Base-by-base conservation (phyloP, 1,284 basidiomycete genomes). In the Malassezia globosa region DNA sequence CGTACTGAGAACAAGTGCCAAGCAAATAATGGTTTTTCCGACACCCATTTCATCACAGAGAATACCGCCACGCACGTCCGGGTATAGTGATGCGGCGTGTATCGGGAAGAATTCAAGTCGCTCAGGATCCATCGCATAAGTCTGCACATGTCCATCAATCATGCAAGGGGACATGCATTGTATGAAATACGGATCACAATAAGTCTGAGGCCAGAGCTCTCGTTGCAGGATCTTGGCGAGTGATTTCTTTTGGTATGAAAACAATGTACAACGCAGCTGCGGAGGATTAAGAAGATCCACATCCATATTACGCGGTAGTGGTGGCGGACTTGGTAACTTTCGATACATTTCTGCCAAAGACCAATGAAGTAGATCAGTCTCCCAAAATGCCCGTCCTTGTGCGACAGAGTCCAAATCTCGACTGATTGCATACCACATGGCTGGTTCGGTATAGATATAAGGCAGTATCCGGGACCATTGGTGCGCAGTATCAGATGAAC, bases 1-100 rank as follows among this genome's bases (percentile, higher is more conserved):
- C 1, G 48, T 59, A 10, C n/a, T 27, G 1, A 58, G 37, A 21
- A 58, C 51, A 5, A 59, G 42, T 8, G 51, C 41, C 11, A 59
- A 24, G 14, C 47, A 48, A 4, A 53, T 35, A 13, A 58, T 31
- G 7, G 57, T 59, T 47, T 59, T 59, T 8, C 57, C 57, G 8
- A 42, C 48, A 13, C 57, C 57, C 55, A 59, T 59, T 33, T 54
- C 54, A 25, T 59, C 57, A 25, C 55, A 48, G 3, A 59, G 29
- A 21, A 59, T 42, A 11, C 57, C 57, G 1, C 57, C 57, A 42
- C 31, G 24, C 7, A 51, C 10, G 46, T 56, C 54, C 2, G 37
- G 34, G 26, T 45, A 48, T 8, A 24, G 7, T 13, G 25, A 13
- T 10, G 45, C 36, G 4, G 18, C 25, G 5, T 29, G 34, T 8